Percentiles rank a stretch among this genome's conserved stretches.
phyloP scores from a whole-genome alignment of 805 yeast species.

The Isabelozyma heimii region DNA sequence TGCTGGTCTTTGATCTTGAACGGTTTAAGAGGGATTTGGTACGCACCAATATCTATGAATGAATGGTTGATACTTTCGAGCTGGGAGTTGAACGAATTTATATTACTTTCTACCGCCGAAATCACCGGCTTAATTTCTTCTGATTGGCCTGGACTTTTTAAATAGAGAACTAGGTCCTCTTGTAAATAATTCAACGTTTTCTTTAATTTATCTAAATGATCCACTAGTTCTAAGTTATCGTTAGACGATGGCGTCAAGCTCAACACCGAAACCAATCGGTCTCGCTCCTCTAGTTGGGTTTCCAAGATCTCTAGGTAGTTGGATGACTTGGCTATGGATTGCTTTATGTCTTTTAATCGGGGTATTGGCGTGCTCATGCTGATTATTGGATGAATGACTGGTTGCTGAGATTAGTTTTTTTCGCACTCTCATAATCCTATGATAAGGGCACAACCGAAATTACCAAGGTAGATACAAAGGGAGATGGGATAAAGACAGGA shows the following conservation, averaged over 20 bases:
- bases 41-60: conserved; percentile 17
- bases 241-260: conserved; percentile 36
- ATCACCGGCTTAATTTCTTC: conserved; percentile 1
- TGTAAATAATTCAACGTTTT: conserved; percentile 27
- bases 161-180: conserved; percentile 19
- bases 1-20: conserved; percentile 4
- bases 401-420: conserved; percentile 1
- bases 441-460: background rate
- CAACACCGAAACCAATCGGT: conserved; percentile 23
- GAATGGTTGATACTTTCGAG: conserved; percentile 13
- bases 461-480: too few relatives aligned
- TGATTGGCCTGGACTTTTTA: conserved; percentile 1
- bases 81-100: background rate
- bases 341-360: conserved; percentile 13
- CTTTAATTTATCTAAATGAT: conserved; percentile 21
- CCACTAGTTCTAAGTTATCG: conserved; percentile 36
- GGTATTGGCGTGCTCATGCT: conserved; percentile 1
- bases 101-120: background rate
- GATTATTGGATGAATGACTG: conserved; percentile 4
- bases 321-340: conserved; percentile 14
- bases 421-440: conserved; percentile 1
- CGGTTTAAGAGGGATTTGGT: conserved; percentile 12
- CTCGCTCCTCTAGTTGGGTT: conserved; percentile 31
- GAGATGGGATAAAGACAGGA: too few relatives aligned
- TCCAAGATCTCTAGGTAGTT: conserved; percentile 25